Conservation (phyloP, 345 rosid species). For the Acer yangbiense region DNA sequence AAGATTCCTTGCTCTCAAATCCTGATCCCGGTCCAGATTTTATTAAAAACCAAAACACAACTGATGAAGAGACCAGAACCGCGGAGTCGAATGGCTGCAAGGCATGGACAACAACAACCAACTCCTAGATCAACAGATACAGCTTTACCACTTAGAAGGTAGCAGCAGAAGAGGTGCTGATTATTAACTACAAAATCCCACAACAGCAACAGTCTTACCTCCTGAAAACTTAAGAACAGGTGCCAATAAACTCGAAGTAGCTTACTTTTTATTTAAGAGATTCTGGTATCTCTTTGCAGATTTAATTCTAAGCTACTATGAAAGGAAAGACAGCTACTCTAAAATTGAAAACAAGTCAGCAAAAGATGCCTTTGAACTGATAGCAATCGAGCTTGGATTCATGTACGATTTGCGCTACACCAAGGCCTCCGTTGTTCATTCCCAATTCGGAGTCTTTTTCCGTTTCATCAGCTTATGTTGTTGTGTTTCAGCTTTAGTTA, state of each 20-base stretch:
- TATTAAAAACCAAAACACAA: too few relatives aligned
- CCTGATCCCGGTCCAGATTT: slow-evolving; percentile 14
- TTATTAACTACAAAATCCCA: too few relatives aligned
- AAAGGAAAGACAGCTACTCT: slow-evolving; percentile 24
- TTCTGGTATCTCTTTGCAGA: slow-evolving; percentile 29
- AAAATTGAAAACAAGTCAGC: background rate
- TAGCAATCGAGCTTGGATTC: slow-evolving; percentile 14
- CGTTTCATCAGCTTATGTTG: slow-evolving; percentile 14
- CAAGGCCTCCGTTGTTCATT: slow-evolving; percentile 14
- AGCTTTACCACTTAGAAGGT: too few relatives aligned
- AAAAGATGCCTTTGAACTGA: slow-evolving; percentile 16
- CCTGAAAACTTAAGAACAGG: background rate
- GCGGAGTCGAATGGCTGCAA: too few relatives aligned
- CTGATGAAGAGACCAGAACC: too few relatives aligned
- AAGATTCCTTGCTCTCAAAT: slow-evolving; percentile 22
- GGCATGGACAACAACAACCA: too few relatives aligned
- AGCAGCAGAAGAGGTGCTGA: background rate
- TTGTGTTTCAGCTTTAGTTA: slow-evolving; percentile 10
- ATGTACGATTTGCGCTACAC: slow-evolving; percentile 22
- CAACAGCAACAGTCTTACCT: too few relatives aligned
- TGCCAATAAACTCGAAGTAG: slow-evolving; percentile 19
- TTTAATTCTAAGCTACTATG: slow-evolving; percentile 27
- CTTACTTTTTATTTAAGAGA: slow-evolving; percentile 32
- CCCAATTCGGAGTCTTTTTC: background rate
- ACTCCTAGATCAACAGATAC: too few relatives aligned